Evolutionary conservation across 2,329 filamentous ascomycete genomes (phyloP), one percentile per base, ranked within the genome.

Genomic region (Dactylellina leptospora): DNA sequence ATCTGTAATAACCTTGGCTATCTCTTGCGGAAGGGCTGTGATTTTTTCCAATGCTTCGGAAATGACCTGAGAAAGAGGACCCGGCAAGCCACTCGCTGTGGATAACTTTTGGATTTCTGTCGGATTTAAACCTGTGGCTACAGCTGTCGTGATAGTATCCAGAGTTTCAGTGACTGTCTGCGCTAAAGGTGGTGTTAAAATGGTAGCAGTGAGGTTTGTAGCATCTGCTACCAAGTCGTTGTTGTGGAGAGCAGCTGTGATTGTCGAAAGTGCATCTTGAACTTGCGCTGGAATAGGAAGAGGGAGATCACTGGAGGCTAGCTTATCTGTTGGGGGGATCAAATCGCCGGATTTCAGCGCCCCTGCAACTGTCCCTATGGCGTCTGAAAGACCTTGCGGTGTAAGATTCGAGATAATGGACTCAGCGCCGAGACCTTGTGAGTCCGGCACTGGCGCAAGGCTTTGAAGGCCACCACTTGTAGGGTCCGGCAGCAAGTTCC

Each of bases 201-300:
- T 72, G 2, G 45, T 72, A 4, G 45, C 59, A 6, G 59, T 25
- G 3, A 64, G 25, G 2, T 53, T 48, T 20, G 58, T 64, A 3
- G 45, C 68, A 54, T 72, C 68, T 20, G 53, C 45, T 10, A 72
- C 28, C n/a, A 72, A 47, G 36, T 72, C 68, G 28, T 72, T 72
- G 13, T 20, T 38, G 20, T 72, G 68, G 13, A 72, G 53, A 10
- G 68, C 36, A n/a, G 3, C 45, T 9, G 45, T 59, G 20, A 72
- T 36, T 0, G 22, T 45, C 2, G 25, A 11, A 2, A 72, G 53
- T 3, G 68, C 68, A 44, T 72, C 68, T 11, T 40, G 42, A 16
- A 64, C 59, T 20, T 55, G 47, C 8, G 33, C 38, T 3, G 58
- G 68, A 1, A 63, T 18, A 18, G 51, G 47, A 6, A 72, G 36